Base-by-base conservation (phyloP, 2,329 filamentous ascomycete species). In the Colletotrichum sp. region DNA sequence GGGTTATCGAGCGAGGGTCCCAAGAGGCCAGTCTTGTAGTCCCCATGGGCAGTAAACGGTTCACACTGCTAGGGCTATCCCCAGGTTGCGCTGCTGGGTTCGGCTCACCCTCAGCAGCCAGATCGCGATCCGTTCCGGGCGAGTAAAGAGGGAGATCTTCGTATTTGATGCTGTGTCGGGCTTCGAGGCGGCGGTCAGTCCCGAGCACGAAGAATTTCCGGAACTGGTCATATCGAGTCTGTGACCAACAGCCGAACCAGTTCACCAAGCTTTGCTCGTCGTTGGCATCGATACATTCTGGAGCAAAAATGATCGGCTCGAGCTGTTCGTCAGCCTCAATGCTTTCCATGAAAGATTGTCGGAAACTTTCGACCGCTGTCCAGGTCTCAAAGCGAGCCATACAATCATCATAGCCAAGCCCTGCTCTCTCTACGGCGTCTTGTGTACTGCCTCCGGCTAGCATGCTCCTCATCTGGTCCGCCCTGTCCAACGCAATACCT, bases 191-290 rank as follows among this genome's bases (percentile, higher is more conserved):
- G 13, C 77, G 66, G 28, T 79, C 79, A 1, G 90, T 90, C 5
- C 91, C 91, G 6, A 93, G 70, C 4, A 93, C 88, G 21, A 85
- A 83, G 77, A 93, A 93, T 48, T 86, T 88, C 36, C 90, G 87
- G 78, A 88, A 90, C 55, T 83, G 82, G 72, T 91, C 87, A 43
- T 91, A 79, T 34, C 88, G 87, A 71, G 81, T 75, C 36, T 85
- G 83, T 1, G 90, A 85, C 91, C 91, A 93, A 81, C 86, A 89
- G 2, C 89, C 90, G 80, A 92, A 93, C 89, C 90, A 93, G 76
- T 92, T 91, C 12, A 93, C 87, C 32, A 93, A 83, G 72, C 89
- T 91, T 79, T 92, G 89, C 79, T 93, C 92, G 76, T 93, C 91
- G 70, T 90, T 89, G 1, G 87, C 84, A 71, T 92, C 88, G 61